A percentile compares a stretch with the other conserved stretches of the same genome.
Conservation (phyloP, 345 rosid genomes). For the Gossypium bickii region DNA sequence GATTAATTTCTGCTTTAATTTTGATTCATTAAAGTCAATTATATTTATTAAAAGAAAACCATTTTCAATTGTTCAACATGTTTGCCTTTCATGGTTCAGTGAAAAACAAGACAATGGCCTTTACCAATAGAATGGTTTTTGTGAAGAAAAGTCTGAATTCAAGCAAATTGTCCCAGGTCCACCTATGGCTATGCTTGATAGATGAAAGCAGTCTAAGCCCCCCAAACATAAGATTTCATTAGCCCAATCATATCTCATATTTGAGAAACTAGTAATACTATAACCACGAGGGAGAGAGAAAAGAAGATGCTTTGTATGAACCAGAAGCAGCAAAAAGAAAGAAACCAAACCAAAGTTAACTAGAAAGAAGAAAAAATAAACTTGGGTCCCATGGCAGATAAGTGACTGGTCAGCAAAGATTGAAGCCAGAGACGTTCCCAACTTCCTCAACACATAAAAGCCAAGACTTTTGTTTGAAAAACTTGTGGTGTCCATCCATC, state of each 20-base stretch:
- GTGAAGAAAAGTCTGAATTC: not conserved
- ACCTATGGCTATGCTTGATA: too few species aligned
- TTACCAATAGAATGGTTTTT: not conserved
- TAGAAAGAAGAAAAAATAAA: not conserved
- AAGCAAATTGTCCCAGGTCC: not conserved
- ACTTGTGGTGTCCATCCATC: conserved; percentile 23
- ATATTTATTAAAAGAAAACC: not conserved
- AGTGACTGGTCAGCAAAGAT: conserved; percentile 26
- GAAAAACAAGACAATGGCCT: conserved; percentile 4
- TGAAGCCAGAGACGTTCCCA: conserved; percentile 17
- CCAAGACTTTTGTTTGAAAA: not conserved
- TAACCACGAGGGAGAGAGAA: not conserved
- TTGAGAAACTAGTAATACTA: not conserved
- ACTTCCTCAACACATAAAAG: conserved; percentile 24
- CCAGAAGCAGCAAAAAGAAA: not conserved
- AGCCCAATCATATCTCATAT: not conserved
- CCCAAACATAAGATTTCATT: not conserved
- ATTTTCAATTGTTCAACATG: not conserved
- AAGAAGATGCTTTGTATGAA: not conserved
- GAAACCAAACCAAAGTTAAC: conserved; percentile 2
- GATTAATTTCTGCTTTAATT: not conserved
- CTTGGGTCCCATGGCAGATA: conserved; percentile 24
- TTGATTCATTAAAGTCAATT: not conserved
- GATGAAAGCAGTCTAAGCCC: not conserved
- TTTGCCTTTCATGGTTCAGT: not conserved